Conservation (phyloP, 78 protist genomes). For the Guillardia theta region DNA sequence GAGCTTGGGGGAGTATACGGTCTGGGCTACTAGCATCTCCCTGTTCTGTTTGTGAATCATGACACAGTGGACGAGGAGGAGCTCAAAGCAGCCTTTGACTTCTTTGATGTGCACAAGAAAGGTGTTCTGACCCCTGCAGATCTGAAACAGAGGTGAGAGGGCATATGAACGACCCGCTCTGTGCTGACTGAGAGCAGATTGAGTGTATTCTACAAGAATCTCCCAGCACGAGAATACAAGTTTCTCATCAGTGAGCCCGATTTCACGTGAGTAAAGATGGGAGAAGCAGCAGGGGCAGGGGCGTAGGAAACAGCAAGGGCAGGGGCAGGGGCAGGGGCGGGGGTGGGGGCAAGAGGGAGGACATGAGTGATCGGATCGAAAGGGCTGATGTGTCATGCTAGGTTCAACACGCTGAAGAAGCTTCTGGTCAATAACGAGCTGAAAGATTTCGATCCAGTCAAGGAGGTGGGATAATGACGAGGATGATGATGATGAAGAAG, state of each 20-base stretch:
- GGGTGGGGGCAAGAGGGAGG: no score
- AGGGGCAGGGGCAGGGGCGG: no score
- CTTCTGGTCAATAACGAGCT: constrained; percentile 46
- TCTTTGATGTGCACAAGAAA: constrained; percentile 43
- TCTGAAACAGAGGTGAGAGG: not conserved
- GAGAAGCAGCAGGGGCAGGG: no score
- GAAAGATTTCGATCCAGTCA: constrained; percentile 46
- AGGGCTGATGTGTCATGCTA: not conserved
- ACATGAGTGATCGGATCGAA: no score
- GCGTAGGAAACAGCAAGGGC: no score
- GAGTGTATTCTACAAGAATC: constrained; percentile 48
- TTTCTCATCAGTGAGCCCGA: constrained; percentile 51
- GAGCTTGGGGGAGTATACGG: constrained; percentile 24
- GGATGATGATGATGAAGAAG: not conserved
- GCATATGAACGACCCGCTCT: not conserved
- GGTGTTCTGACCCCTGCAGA: constrained; percentile 47
- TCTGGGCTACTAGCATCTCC: not conserved
- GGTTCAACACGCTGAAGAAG: constrained; percentile 14
- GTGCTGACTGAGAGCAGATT: no score
- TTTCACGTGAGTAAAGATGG: no score
- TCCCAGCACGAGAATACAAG: constrained; percentile 57
- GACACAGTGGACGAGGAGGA: constrained; percentile 42
- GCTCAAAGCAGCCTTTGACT: constrained; percentile 54
- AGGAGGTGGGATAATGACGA: not conserved
- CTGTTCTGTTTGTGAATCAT: not conserved